Conservation (phyloP, 352 stramenopile genomes). For the Globisporangium acanthophoron region DNA sequence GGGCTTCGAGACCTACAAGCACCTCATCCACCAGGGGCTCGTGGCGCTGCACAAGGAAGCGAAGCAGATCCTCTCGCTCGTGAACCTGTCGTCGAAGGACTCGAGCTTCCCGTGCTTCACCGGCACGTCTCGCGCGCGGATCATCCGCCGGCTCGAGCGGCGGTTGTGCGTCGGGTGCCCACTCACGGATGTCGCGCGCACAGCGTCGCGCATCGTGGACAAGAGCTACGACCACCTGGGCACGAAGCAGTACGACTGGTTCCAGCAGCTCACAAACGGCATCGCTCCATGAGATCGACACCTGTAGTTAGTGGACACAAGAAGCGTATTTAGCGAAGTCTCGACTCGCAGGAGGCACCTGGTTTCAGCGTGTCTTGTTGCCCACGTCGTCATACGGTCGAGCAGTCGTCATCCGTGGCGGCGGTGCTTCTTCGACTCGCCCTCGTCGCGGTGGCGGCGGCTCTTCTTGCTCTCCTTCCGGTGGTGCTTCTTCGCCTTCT, state of each 20-base stretch:
- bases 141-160: conserved; percentile 43
- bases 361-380: no score
- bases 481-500: conserved; percentile 45
- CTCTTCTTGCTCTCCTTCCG: conserved; percentile 32
- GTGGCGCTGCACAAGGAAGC: conserved; percentile 91
- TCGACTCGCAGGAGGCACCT: no score
- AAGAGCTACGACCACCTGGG: conserved; percentile 73
- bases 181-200: conserved; percentile 44
- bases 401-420: not conserved
- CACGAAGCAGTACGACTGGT: conserved; percentile 86
- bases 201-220: conserved; percentile 53
- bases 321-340: not conserved
- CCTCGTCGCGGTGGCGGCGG: conserved; percentile 19
- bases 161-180: conserved; percentile 55
- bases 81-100: conserved; percentile 88
- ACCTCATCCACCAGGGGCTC: conserved; percentile 91
- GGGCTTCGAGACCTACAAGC: conserved; percentile 90
- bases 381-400: not conserved
- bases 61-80: conserved; percentile 89
- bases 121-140: conserved; percentile 27
- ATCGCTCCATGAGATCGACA: conserved; percentile 33
- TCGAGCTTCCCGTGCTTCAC: conserved; percentile 94
- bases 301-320: not conserved
- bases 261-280: conserved; percentile 84
- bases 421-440: conserved; percentile 17